Conservation (phyloP, 1,139 yeast genomes). For the Candida dubliniensis region DNA sequence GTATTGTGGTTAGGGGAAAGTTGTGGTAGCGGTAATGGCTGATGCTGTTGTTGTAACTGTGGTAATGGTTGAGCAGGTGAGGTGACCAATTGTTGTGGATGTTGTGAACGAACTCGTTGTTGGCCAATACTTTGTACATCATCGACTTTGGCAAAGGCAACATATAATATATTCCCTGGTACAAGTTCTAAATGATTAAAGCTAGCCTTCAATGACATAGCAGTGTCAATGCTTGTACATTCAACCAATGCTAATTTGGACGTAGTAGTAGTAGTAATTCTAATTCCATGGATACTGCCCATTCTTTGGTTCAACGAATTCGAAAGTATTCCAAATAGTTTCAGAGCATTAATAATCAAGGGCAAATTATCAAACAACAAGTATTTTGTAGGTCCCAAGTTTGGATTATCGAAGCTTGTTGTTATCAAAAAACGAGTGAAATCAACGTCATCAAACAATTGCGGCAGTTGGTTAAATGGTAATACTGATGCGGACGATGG, state of each 20-base stretch:
- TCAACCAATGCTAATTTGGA: slow-evolving; percentile 66
- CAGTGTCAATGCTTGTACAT: slow-evolving; percentile 68
- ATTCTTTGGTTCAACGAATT: slow-evolving; percentile 28
- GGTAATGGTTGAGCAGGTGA: slow-evolving; percentile 1
- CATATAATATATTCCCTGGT: slow-evolving; percentile 66
- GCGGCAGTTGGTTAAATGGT: slow-evolving; percentile 10
- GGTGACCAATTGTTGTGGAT: not conserved
- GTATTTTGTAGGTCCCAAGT: slow-evolving; percentile 74
- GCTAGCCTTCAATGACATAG: slow-evolving; percentile 73
- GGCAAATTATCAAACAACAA: slow-evolving; percentile 80
- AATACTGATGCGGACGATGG: slow-evolving; percentile 16
- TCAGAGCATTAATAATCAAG: slow-evolving; percentile 36
- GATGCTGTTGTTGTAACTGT: slow-evolving; percentile 3
- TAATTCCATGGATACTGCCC: slow-evolving; percentile 42
- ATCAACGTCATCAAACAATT: slow-evolving; percentile 56
- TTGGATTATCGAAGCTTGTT: slow-evolving; percentile 66
- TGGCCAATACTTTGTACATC: slow-evolving; percentile 16
- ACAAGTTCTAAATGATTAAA: slow-evolving; percentile 80
- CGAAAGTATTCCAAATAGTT: slow-evolving; percentile 34
- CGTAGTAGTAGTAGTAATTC: slow-evolving; percentile 49
- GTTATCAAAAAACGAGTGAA: slow-evolving; percentile 43
- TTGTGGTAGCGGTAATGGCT: slow-evolving; percentile 1
- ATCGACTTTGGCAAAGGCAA: slow-evolving; percentile 65
- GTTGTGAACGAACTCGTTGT: slow-evolving; percentile 2
- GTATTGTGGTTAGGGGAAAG: not conserved